These are phyloP conservation scores for Pichia gijzeniarum DNA, from an alignment of 805 yeast species.

Conservation along the genomic window DNA sequence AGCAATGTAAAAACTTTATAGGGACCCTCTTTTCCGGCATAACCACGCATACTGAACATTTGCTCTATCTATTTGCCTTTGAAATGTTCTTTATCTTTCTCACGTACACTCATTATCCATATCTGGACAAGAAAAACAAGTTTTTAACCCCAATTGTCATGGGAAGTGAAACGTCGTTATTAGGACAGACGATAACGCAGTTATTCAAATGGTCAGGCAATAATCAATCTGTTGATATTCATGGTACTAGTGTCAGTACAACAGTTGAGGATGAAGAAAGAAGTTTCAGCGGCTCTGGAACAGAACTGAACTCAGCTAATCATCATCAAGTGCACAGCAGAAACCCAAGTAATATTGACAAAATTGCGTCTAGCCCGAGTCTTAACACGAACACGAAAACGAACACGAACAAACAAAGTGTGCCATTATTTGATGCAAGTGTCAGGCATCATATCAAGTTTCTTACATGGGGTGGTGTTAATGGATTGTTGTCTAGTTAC, in stretches of 20 bases:
- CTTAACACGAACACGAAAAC: neutral
- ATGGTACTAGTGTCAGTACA: too few relatives aligned
- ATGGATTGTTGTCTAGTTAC: conserved; percentile 45
- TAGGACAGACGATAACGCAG: conserved; percentile 13
- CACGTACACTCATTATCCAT: conserved; percentile 13
- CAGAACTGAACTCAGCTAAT: neutral
- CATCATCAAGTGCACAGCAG: conserved; percentile 5
- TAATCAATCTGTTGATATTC: too few relatives aligned
- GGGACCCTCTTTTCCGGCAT: neutral
- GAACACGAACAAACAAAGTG: neutral
- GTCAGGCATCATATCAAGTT: conserved; percentile 38
- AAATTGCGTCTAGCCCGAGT: neutral
- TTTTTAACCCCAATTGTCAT: conserved; percentile 15
- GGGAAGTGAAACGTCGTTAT: conserved; percentile 13
- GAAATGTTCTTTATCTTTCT: conserved; percentile 14
- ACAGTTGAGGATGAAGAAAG: conserved; percentile 2
- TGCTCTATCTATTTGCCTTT: conserved; percentile 8
- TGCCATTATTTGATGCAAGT: conserved; percentile 2
- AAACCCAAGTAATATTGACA: neutral
- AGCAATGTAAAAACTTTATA: neutral
- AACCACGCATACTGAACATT: conserved; percentile 9
- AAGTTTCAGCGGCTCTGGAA: neutral
- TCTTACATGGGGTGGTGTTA: conserved; percentile 52
- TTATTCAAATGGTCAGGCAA: conserved; percentile 4
- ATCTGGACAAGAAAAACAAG: conserved; percentile 10